Base-by-base conservation (phyloP, 805 yeast species). In the Kurtzmaniella cleridarum region DNA sequence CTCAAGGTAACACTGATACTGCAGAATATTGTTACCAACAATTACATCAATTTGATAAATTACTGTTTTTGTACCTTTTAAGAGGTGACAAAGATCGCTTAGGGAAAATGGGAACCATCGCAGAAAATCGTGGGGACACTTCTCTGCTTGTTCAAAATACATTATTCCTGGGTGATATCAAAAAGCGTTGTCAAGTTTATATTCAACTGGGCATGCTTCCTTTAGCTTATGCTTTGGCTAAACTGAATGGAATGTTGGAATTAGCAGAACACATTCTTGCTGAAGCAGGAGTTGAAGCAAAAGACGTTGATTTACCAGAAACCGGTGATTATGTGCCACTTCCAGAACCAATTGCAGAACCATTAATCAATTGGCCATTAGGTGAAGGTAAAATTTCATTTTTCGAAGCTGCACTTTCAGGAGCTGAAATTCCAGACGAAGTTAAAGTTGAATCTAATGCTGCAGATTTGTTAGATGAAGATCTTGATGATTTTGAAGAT, bases 161-260 rank as follows among this genome's bases (percentile, higher is more conserved):
- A 17, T 63, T 90, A 41, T 91, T 81, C 64, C 73, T 78, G 55
- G 81, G 84, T 55, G 83, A 87, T 40, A 73, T 81, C 31, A 82
- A 81, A 52, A 78, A 82, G 56, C 79, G 96, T 58, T 77, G 90
- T 30, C 71, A 76, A 49, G 77, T 84, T 11, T 81, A 85, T 49
- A 75, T 83, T 36, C 79, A 83, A 49, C 80, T 84, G 36, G 96
- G 96, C 30, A 73, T 90, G 63, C 66, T 75, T 36, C 89, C 98
- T 5, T 75, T 95, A 52, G 98, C 98, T 2, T 95, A 90, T 59
- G 85, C 96, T 10, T 75, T 89, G 45, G 97, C 98, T 16, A 86
- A 84, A 59, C 71, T 93, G 23, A 85, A 81, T 50, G 96, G 96
- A 3, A 73, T 89, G 46, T 77, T 72, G 30, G 89, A 79, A 23